Percentiles rank a stretch among this genome's conserved stretches.
These are phyloP conservation scores for Vigna hirtella DNA, from an alignment of 306 rosid genomes.

Conservation along the genomic window DNA sequence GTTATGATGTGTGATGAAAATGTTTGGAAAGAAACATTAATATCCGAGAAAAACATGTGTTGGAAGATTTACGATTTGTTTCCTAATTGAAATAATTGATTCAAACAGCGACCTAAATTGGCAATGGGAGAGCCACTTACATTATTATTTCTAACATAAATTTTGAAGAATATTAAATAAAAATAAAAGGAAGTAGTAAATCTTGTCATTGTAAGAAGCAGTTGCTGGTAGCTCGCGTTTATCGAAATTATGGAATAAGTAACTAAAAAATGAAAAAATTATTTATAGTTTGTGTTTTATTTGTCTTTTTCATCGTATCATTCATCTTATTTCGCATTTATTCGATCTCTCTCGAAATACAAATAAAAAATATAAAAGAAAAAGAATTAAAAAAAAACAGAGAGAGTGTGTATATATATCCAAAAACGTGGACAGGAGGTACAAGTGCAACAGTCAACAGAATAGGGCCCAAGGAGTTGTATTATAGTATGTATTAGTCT, in stretches of 20 bases:
- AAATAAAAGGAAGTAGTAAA: too few species aligned
- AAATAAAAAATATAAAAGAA: neutral
- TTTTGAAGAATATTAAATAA: too few species aligned
- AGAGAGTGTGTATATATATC: too few species aligned
- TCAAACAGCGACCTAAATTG: too few species aligned
- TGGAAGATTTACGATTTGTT: neutral
- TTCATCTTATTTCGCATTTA: neutral
- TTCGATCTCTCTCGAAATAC: neutral
- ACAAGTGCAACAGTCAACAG: slow-evolving; percentile 20
- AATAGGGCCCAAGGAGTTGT: slow-evolving; percentile 15
- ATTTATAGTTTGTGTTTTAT: neutral
- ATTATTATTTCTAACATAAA: too few species aligned
- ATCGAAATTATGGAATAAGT: too few species aligned
- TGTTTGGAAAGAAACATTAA: neutral
- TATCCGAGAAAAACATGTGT: too few species aligned
- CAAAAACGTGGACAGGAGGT: neutral
- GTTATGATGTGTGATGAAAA: neutral
- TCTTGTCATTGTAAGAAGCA: too few species aligned
- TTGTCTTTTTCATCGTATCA: neutral
- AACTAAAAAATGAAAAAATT: neutral
- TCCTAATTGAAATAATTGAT: slow-evolving; percentile 5
- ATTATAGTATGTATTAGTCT: slow-evolving; percentile 31
- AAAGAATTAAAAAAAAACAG: neutral
- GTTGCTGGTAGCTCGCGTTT: too few species aligned
- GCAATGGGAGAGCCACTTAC: too few species aligned